phyloP scores from a whole-genome alignment of 2,329 filamentous ascomycete genomes.

The Colletotrichum kahawae region DNA sequence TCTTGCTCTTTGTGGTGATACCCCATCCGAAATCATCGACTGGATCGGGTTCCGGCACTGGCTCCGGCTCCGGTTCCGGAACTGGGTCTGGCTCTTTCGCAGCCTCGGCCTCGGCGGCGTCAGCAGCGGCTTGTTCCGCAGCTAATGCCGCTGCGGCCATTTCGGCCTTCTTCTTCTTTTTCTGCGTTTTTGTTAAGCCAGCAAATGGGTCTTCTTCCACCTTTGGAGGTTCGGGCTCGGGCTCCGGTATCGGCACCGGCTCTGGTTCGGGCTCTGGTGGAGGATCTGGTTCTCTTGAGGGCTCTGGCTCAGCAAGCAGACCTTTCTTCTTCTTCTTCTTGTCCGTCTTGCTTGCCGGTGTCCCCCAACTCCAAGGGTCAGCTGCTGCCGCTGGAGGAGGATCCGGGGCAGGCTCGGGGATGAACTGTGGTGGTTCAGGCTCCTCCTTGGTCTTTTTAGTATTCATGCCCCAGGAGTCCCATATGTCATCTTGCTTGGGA shows the following conservation, averaged over 20 bases:
- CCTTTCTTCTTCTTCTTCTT: slow-evolving; percentile 48
- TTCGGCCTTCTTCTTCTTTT: slow-evolving; percentile 32
- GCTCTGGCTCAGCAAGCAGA: slow-evolving; percentile 25
- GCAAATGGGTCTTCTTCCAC: slow-evolving; percentile 35
- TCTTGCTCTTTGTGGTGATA: slow-evolving; percentile 31
- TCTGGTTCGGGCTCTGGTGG: slow-evolving; percentile 28
- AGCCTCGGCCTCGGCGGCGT: background rate
- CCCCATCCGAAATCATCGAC: slow-evolving; percentile 22
- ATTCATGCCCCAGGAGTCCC: slow-evolving; percentile 40
- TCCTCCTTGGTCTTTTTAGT: slow-evolving; percentile 48
- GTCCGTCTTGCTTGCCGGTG: slow-evolving; percentile 37
- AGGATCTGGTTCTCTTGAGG: slow-evolving; percentile 9
- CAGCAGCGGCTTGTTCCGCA: background rate
- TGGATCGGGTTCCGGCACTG: slow-evolving; percentile 13
- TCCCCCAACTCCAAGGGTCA: slow-evolving; percentile 40
- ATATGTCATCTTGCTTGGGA: slow-evolving; percentile 21
- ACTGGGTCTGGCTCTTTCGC: slow-evolving; percentile 18
- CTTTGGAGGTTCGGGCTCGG: slow-evolving; percentile 35
- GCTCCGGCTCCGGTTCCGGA: background rate
- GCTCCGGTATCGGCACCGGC: slow-evolving; percentile 1
- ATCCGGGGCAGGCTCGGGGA: slow-evolving; percentile 30
- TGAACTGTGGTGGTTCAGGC: slow-evolving; percentile 24
- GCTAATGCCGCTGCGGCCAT: slow-evolving; percentile 10
- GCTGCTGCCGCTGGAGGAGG: slow-evolving; percentile 29
- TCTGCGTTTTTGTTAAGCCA: slow-evolving; percentile 31